Evolutionary conservation across 2,329 filamentous ascomycete genomes (phyloP), one percentile per base, ranked within the genome.

Genomic region (Metarhizium brunneum): DNA sequence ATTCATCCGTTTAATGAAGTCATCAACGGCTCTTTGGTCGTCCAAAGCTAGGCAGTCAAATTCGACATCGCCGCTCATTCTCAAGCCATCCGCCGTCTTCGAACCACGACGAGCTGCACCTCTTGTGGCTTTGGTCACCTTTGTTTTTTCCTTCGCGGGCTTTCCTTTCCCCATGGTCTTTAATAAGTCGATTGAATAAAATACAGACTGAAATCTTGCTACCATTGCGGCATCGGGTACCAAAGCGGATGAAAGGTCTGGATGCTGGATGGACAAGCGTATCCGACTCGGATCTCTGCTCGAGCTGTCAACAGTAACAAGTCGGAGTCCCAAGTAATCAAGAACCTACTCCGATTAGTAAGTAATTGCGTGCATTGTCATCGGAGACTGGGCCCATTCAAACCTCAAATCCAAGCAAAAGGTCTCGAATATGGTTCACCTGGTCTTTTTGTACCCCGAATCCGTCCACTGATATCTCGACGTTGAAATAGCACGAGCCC

Each of bases 221-320:
- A 59, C 63, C 3, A 52, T 47, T 1, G 68, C 64, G 1, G 57
- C 60, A 1, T 51, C 47, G 1, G 71, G 71, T 6, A 64, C 32
- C 29, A 71, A 53, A 16, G 64, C 58, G 3, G 71, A 72, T 0
- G 62, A 61, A 18, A 71, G 50, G 43, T 68, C 64, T 3, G 68
- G 64, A 53, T 75, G 72, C 51, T 73, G 67, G 7, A 75, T 63
- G 1, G 66, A 70, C 45, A 73, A 73, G 1, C 58, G 55, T 7
- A 70, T 50, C 11, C 60, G 54, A 10, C 61, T 62, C 3, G 62
- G 53, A 5, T 61, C 36, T 18, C 58, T 55, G 2, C 52, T n/a
- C 7, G 14, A 13, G 2, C 36, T 40, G 36, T 54, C 53, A 6
- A 51, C 50, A n/a, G 61, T 56, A n/a, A 58, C 54, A 16, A 72